phyloP scores from a whole-genome alignment of 2,329 filamentous ascomycete genomes.

The Monosporascus cannonballus region DNA sequence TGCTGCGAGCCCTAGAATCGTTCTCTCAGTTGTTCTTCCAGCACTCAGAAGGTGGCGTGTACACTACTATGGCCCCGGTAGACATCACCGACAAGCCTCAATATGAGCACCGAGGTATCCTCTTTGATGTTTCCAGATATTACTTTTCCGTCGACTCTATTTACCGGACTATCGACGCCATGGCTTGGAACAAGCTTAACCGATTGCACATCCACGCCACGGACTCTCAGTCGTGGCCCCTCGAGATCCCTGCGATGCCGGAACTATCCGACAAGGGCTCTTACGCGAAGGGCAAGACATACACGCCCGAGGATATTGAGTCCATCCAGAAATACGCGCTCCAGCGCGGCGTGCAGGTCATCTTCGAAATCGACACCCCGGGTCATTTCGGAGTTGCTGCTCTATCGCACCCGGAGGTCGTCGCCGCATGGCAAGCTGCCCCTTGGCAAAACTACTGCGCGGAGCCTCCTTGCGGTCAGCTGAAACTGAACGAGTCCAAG shows the following conservation, averaged over 20 bases:
- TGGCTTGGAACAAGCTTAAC: slow-evolving; percentile 79
- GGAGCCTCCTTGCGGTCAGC: slow-evolving; percentile 60
- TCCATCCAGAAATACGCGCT: slow-evolving; percentile 65
- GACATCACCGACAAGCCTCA: slow-evolving; percentile 65
- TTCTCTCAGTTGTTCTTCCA: slow-evolving; percentile 76
- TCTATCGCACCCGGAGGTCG: slow-evolving; percentile 62
- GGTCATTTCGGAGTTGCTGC: slow-evolving; percentile 68
- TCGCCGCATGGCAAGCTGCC: slow-evolving; percentile 55
- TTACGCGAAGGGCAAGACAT: slow-evolving; percentile 61
- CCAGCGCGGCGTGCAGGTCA: slow-evolving; percentile 62
- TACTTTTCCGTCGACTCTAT: slow-evolving; percentile 65
- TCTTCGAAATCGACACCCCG: slow-evolving; percentile 76
- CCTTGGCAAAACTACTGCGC: slow-evolving; percentile 56
- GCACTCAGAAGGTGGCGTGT: slow-evolving; percentile 56
- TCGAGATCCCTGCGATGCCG: slow-evolving; percentile 72
- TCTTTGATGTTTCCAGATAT: slow-evolving; percentile 71
- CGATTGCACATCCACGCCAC: slow-evolving; percentile 75
- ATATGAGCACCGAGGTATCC: slow-evolving; percentile 71
- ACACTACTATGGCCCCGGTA: slow-evolving; percentile 67
- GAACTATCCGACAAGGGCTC: slow-evolving; percentile 67
- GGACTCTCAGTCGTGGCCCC: slow-evolving; percentile 79
- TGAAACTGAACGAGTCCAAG: slow-evolving; percentile 68
- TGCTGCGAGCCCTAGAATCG: slow-evolving; percentile 67
- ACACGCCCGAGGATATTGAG: slow-evolving; percentile 58
- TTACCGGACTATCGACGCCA: slow-evolving; percentile 67